Evolutionary conservation across 2,329 filamentous ascomycete genomes (phyloP), one percentile per base, ranked within the genome.

Genomic region (Xylaria sp.): DNA sequence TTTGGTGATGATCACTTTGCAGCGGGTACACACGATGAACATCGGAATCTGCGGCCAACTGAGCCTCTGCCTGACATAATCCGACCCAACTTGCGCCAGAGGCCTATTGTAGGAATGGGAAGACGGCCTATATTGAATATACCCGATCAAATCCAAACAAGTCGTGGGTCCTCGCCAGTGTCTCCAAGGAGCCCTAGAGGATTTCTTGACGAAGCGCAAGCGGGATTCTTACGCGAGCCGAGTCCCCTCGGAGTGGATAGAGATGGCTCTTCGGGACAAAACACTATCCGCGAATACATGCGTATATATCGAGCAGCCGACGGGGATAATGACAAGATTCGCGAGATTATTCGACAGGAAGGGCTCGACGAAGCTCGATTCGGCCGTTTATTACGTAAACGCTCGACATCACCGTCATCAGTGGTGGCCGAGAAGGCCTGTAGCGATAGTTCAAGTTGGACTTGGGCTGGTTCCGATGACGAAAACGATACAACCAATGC

Each of bases 291-390:
- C 23, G 69, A 83, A 75, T 88, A 82, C 78, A 81, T 86, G 72
- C 84, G 82, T 64, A 89, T 88, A 46, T 90, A 89, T 78, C 83
- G 85, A 51, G 86, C 87, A 64, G 89, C 89, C 1, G 84, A 85
- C 52, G 89, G 89, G 4, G 85, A 91, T 72, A 85, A 85, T 0
- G 83, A 86, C 43, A 85, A 84, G 67, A 88, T 92, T 31, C 72
- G 91, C 2, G 82, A 84, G 49, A 88, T 92, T 25, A 89, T 91
- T 39, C 84, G 86, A 48, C 85, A 88, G 46, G 89, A 91, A 73
- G 84, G 86, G 4, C 83, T 88, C 1, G 83, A 87, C 64, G 86
- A 88, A 48, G 49, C 67, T 12, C 85, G 86, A 59, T 83, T 92
- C 41, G 82, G 83, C 12, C 68, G 57, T 48, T 71, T 71, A 48